A percentile compares a stretch with the other conserved stretches of the same genome.
These are phyloP conservation scores for Rhynchosporium secalis DNA, from an alignment of 2,329 filamentous ascomycete genomes.

Conservation along the genomic window DNA sequence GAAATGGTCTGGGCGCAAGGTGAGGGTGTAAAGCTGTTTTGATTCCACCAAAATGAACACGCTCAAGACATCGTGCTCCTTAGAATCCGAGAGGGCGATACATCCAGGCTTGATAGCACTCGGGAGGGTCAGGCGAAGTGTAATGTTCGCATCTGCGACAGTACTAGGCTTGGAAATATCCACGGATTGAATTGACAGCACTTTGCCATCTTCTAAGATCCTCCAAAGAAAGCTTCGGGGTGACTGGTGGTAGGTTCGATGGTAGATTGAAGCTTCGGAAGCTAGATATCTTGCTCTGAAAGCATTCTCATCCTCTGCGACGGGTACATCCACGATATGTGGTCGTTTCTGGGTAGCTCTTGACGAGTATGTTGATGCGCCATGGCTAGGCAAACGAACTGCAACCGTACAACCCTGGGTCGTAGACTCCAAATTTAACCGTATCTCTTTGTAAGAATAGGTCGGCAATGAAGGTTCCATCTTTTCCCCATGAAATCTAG, in stretches of 20 bases:
- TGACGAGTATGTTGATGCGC: slow-evolving; percentile 39
- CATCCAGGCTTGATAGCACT: slow-evolving; percentile 73
- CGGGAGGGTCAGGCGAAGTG: slow-evolving; percentile 76
- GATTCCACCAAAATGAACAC: slow-evolving; percentile 77
- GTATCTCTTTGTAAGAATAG: slow-evolving; percentile 82
- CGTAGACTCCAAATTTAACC: slow-evolving; percentile 76
- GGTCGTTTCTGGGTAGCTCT: slow-evolving; percentile 45
- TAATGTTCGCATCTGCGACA: slow-evolving; percentile 69
- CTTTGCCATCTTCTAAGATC: slow-evolving; percentile 74
- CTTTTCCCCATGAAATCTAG: slow-evolving; percentile 58
- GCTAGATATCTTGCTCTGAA: slow-evolving; percentile 76
- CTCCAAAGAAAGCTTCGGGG: slow-evolving; percentile 92
- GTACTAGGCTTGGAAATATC: slow-evolving; percentile 73
- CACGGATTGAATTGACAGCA: slow-evolving; percentile 79
- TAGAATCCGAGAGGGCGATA: slow-evolving; percentile 77
- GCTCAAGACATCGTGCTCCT: slow-evolving; percentile 74
- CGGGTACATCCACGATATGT: slow-evolving; percentile 41
- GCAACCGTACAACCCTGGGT: slow-evolving; percentile 69
- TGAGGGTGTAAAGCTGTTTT: slow-evolving; percentile 82
- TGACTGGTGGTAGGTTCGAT: slow-evolving; percentile 71
- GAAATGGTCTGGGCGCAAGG: slow-evolving; percentile 81
- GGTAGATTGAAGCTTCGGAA: slow-evolving; percentile 78
- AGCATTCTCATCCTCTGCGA: slow-evolving; percentile 67
- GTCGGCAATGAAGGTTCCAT: slow-evolving; percentile 65
- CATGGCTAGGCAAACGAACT: slow-evolving; percentile 63